phyloP scores from a whole-genome alignment of 768 basidiomycete species.

The Mycena maculata region DNA sequence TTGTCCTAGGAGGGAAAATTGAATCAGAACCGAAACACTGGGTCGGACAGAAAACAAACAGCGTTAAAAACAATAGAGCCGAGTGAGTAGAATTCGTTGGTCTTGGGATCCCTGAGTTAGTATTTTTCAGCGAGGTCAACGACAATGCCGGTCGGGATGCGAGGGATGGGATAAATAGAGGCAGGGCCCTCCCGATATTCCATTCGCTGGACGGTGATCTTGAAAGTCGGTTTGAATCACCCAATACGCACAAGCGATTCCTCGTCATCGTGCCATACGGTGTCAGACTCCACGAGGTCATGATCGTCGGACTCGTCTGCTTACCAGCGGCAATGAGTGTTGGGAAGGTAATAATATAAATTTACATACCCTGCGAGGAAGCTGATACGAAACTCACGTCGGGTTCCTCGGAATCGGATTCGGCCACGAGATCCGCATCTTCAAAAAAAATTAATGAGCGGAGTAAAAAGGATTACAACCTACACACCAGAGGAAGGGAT shows the following conservation, averaged over 20 bases:
- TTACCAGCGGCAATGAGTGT: not conserved
- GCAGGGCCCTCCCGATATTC: no score
- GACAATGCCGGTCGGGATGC: no score
- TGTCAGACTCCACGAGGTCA: conserved; percentile 5
- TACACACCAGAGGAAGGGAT: not conserved
- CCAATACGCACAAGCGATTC: not conserved
- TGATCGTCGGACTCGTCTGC: not conserved
- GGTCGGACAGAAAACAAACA: no score
- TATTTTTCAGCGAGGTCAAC: no score
- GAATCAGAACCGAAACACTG: no score
- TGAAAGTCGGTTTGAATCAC: not conserved
- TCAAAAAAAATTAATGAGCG: not conserved
- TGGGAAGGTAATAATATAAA: not conserved
- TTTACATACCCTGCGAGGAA: not conserved
- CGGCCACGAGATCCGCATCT: not conserved
- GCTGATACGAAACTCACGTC: not conserved
- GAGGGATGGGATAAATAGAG: no score
- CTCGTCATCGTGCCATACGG: conserved; percentile 13
- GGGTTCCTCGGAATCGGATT: not conserved
- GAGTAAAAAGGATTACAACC: not conserved
- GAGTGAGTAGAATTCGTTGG: no score
- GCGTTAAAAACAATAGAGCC: no score
- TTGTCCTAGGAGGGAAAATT: no score
- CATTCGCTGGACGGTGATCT: conserved; percentile 6
- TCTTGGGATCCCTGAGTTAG: no score